These are phyloP conservation scores for Lichtheimia corymbifera DNA, from an alignment of 371 early-diverging fungal genomes.

Conservation along the genomic window DNA sequence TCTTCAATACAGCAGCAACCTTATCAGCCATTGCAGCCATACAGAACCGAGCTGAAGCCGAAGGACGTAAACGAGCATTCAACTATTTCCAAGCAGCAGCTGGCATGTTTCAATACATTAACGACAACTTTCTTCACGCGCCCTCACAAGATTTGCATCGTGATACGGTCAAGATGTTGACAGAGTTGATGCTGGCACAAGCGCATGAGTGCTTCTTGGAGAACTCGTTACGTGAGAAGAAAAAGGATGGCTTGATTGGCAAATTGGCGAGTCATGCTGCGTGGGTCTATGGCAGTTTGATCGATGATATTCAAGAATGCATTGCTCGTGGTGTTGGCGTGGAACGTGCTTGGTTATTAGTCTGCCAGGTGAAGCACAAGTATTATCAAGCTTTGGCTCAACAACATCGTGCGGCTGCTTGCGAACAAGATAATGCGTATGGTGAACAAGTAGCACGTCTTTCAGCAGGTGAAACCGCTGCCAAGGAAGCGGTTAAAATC, in stretches of 20 bases:
- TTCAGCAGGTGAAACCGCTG: constrained; percentile 72
- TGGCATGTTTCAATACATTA: constrained; percentile 92
- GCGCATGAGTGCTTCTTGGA: constrained; percentile 94
- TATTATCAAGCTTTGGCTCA: constrained; percentile 84
- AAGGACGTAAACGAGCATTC: constrained; percentile 79
- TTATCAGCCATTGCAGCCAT: constrained; percentile 71
- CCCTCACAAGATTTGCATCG: constrained; percentile 90
- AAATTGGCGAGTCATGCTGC: constrained; percentile 88
- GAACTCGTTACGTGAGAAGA: constrained; percentile 83
- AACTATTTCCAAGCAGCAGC: constrained; percentile 93
- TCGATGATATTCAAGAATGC: constrained; percentile 68
- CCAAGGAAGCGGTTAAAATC: constrained; percentile 83
- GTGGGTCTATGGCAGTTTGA: constrained; percentile 70
- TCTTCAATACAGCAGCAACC: constrained; percentile 91
- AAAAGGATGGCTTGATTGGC: constrained; percentile 79
- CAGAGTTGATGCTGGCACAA: constrained; percentile 88
- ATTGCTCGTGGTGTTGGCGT: constrained; percentile 49
- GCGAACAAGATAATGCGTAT: constrained; percentile 78
- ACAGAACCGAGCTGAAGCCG: constrained; percentile 74
- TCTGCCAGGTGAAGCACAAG: constrained; percentile 84
- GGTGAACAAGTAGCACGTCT: constrained; percentile 87
- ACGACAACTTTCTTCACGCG: constrained; percentile 95
- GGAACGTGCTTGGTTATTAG: constrained; percentile 67
- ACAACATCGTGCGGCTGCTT: constrained; percentile 76
- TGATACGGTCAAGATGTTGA: constrained; percentile 83